Conservation (phyloP, 2,329 filamentous ascomycete species). For the Fusarium dimerum region DNA sequence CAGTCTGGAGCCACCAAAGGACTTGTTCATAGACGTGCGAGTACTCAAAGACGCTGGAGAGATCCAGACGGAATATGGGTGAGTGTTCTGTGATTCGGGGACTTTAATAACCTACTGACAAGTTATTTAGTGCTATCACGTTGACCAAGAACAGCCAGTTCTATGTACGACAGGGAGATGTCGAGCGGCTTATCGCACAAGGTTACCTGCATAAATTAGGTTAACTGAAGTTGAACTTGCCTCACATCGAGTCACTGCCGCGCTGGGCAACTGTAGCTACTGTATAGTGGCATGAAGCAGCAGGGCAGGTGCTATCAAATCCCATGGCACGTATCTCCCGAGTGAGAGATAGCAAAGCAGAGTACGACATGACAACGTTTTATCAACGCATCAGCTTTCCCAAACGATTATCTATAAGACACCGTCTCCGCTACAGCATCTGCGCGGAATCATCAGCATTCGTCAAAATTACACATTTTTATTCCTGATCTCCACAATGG, state of each 20-base stretch:
- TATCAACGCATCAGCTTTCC: too few species aligned
- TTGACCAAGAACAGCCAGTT: slow-evolving; percentile 98
- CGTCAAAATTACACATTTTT: too few species aligned
- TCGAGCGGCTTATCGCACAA: slow-evolving; percentile 90
- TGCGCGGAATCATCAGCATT: too few species aligned
- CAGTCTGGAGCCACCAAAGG: slow-evolving; percentile 87
- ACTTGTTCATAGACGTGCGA: slow-evolving; percentile 94
- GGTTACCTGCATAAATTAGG: slow-evolving; percentile 90
- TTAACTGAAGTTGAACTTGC: slow-evolving; percentile 47
- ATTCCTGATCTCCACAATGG: not conserved
- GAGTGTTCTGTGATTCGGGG: slow-evolving; percentile 37
- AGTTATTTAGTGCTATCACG: slow-evolving; percentile 73
- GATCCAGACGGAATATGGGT: slow-evolving; percentile 99
- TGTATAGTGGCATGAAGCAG: not conserved
- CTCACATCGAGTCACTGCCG: not conserved
- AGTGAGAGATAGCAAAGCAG: too few species aligned
- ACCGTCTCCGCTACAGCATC: too few species aligned
- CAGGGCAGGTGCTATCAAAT: too few species aligned
- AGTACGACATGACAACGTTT: too few species aligned
- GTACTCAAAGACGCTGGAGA: slow-evolving; percentile 96
- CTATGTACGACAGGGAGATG: slow-evolving; percentile 93
- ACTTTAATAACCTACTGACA: slow-evolving; percentile 17
- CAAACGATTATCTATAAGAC: too few species aligned
- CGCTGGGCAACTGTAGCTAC: not conserved
- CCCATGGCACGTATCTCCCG: too few species aligned